phyloP scores from a whole-genome alignment of 306 rosid genomes.

The Mimosa pudica region DNA sequence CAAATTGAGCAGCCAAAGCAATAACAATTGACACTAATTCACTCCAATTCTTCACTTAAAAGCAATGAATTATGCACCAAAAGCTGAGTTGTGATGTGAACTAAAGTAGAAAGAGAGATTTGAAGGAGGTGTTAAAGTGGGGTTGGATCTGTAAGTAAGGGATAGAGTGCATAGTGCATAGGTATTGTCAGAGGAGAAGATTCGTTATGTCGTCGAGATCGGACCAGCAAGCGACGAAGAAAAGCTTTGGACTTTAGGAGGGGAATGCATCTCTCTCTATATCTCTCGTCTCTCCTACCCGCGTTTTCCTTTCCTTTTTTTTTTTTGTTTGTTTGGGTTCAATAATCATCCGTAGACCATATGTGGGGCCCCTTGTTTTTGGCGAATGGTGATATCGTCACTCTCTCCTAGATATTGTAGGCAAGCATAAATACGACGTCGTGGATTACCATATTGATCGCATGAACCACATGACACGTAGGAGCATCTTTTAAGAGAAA shows the following conservation, averaged over 20 bases:
- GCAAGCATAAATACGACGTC: slow-evolving; percentile 18
- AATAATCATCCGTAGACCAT: slow-evolving; percentile 12
- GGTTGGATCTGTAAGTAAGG: slow-evolving; percentile 19
- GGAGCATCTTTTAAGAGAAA: not conserved
- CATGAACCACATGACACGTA: not conserved
- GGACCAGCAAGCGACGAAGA: slow-evolving; percentile 26
- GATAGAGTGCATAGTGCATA: slow-evolving; percentile 26
- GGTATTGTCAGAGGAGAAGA: slow-evolving; percentile 47
- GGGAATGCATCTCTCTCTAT: slow-evolving; percentile 26
- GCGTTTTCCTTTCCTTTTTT: slow-evolving; percentile 38
- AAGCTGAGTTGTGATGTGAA: slow-evolving; percentile 2
- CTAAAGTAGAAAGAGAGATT: slow-evolving; percentile 9
- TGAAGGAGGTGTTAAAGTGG: not conserved
- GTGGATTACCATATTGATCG: not conserved
- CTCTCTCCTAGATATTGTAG: not conserved
- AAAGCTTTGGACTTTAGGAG: slow-evolving; percentile 35
- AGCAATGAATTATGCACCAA: not conserved
- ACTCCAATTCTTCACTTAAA: not conserved
- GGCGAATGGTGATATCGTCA: slow-evolving; percentile 16
- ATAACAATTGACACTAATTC: not conserved
- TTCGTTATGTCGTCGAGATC: slow-evolving; percentile 53
- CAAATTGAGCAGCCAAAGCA: not conserved
- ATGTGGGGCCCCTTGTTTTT: slow-evolving; percentile 7
- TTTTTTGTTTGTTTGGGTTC: slow-evolving; percentile 24
- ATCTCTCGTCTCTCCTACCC: slow-evolving; percentile 30